These are phyloP conservation scores for Jaltomata sinuosa DNA, from an alignment of 257 asterid species.

Conservation along the genomic window DNA sequence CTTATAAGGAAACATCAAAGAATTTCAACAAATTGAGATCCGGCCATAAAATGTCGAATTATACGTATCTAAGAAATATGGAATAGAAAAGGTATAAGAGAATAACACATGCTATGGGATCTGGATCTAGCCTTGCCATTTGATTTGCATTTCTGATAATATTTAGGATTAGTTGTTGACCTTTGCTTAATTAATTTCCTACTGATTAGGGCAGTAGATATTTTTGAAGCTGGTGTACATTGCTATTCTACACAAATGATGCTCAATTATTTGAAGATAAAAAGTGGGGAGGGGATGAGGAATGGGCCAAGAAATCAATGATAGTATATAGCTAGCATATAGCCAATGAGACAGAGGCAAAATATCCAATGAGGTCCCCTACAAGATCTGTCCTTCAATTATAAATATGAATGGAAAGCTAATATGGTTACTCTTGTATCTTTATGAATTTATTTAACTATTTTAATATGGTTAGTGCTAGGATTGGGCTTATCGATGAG, in stretches of 20 bases:
- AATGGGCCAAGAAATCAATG: not conserved
- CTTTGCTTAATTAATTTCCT: not conserved
- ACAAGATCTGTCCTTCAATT: too few relatives aligned
- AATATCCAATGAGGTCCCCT: too few relatives aligned
- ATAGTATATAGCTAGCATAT: not conserved
- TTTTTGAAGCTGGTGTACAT: not conserved
- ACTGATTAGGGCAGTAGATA: not conserved
- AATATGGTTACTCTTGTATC: too few relatives aligned
- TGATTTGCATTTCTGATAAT: not conserved
- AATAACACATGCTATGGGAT: not conserved
- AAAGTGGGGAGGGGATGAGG: not conserved
- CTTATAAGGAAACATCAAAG: too few relatives aligned
- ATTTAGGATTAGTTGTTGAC: not conserved
- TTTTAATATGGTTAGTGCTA: too few relatives aligned
- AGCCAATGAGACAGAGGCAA: not conserved
- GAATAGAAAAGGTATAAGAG: too few relatives aligned
- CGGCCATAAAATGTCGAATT: too few relatives aligned
- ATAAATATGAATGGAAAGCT: too few relatives aligned
- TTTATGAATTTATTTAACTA: too few relatives aligned
- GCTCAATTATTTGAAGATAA: not conserved
- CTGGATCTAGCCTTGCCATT: not conserved
- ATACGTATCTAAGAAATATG: too few relatives aligned
- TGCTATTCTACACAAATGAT: not conserved
- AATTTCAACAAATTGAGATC: too few relatives aligned
- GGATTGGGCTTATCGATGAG: too few relatives aligned